Evolutionary conservation across 768 basidiomycete genomes (phyloP).

Genomic region (Termitomyces titanicus): DNA sequence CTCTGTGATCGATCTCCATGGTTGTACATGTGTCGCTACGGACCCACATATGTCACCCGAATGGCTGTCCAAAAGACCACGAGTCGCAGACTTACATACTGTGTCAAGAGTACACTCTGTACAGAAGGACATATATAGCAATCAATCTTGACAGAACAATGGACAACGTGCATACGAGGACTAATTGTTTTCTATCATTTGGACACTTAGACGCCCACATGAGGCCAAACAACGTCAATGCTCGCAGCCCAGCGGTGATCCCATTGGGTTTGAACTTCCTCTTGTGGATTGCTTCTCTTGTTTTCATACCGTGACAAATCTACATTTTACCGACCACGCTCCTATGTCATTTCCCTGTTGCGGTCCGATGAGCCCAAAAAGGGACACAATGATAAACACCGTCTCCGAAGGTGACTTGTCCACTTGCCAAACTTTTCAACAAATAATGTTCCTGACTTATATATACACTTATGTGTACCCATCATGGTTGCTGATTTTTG

Average conservation of each 20-base stretch:
- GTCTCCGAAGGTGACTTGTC: not conserved
- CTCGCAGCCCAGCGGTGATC: too few species aligned
- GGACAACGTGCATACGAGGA: not conserved
- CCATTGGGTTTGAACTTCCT: conserved; percentile 6
- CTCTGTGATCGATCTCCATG: too few species aligned
- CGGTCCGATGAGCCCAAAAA: too few species aligned
- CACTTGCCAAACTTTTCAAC: not conserved
- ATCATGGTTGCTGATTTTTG: not conserved
- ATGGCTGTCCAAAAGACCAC: not conserved
- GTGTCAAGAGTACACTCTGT: too few species aligned
- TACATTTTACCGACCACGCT: not conserved
- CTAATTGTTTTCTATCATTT: conserved; percentile 1
- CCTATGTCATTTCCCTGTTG: not conserved
- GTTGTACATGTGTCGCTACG: too few species aligned
- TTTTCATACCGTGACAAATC: not conserved
- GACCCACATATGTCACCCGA: not conserved
- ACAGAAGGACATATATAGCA: not conserved
- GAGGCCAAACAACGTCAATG: not conserved
- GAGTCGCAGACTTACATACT: not conserved
- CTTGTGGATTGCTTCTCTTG: conserved; percentile 4
- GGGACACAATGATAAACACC: too few species aligned
- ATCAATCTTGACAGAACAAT: conserved; percentile 1
- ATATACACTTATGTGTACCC: conserved; percentile 1
- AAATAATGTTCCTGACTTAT: not conserved
- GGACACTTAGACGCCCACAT: conserved; percentile 10